phyloP scores from a whole-genome alignment of 169 alveolate genomes.

The Theileria sp. region DNA sequence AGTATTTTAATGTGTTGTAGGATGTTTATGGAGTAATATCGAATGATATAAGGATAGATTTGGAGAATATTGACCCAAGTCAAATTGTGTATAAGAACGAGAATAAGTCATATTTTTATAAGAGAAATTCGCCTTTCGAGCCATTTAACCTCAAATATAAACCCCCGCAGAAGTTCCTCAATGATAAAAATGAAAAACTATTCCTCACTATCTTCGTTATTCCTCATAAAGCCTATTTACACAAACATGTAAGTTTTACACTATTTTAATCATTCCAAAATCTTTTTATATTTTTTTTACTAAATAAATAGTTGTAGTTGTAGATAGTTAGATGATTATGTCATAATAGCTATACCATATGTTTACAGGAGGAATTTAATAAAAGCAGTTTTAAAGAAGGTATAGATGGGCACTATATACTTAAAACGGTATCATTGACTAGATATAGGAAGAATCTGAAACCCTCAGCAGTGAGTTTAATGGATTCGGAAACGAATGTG shows the following conservation, averaged over 20 bases:
- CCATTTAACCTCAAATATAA: neutral
- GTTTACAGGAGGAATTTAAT: constrained; percentile 21
- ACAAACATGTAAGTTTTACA: constrained; percentile 7
- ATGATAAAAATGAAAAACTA: constrained; percentile 7
- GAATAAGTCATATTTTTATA: constrained; percentile 44
- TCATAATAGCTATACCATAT: no score
- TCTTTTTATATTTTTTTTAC: no score
- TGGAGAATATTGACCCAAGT: constrained; percentile 29
- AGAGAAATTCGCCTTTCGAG: constrained; percentile 41
- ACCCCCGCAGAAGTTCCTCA: constrained; percentile 16
- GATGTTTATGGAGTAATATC: constrained; percentile 49
- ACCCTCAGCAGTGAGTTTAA: constrained; percentile 26
- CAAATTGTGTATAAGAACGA: constrained; percentile 46
- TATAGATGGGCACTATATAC: constrained; percentile 51
- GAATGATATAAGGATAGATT: constrained; percentile 8
- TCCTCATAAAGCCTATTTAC: constrained; percentile 59
- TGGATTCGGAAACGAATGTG: neutral
- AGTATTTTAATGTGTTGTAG: constrained; percentile 9
- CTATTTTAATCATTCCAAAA: neutral
- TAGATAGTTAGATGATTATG: no score
- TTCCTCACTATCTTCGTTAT: constrained; percentile 38
- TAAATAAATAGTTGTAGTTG: no score
- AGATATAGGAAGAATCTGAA: constrained; percentile 6
- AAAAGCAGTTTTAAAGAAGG: constrained; percentile 44
- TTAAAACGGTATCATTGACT: constrained; percentile 40